Evolutionary conservation across 495 filamentous ascomycete genomes (phyloP), one percentile per base, ranked within the genome.

Genomic region (Entonaema liquescens): DNA sequence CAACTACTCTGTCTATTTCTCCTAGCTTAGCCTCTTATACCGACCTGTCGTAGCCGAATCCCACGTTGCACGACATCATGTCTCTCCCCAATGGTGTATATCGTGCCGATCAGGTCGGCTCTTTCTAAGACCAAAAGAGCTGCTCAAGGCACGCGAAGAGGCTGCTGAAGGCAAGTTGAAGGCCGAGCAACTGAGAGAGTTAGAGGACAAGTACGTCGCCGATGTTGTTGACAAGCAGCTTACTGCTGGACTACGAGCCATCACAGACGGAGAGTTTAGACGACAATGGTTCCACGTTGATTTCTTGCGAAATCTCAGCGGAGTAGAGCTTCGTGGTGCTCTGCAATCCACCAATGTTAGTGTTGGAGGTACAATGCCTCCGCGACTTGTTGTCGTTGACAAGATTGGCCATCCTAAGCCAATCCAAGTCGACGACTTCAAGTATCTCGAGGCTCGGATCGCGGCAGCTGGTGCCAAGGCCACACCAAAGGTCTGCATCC

Each of bases 251-350:
- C 88, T 91, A 75, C 83, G 82, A 57, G 83, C 84, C 44, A 81
- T 91, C 54, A 89, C 89, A 13, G 90, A 93, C 80, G 91, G 91
- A 73, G 91, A 93, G 77, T 92, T 90, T 76, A 84, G 89, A 68
- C 81, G 89, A 56, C 71, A 67, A 33, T 84, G 75, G 74, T 84
- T 84, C 74, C 82, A 84, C 70, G 82, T 84, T 42, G 82, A 84
- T 67, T 84, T 84, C 72, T 71, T 84, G 35, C 77, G 80, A 70
- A 77, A 82, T 64, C 58, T 84, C 7, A 71, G 71, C 25, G 81
- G 82, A 36, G 74, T 84, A 69, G 80, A 83, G 77, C 78, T 78
- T 58, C 76, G 76, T 50, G 82, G 82, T 55, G 72, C 67, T 62
- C 59, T 84, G 67, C 65, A 76, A 19, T 82, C 80, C n/a, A 83